These are phyloP conservation scores for Coemansia nantahalensis DNA, from an alignment of 192 early-diverging fungal species.

Conservation along the genomic window DNA sequence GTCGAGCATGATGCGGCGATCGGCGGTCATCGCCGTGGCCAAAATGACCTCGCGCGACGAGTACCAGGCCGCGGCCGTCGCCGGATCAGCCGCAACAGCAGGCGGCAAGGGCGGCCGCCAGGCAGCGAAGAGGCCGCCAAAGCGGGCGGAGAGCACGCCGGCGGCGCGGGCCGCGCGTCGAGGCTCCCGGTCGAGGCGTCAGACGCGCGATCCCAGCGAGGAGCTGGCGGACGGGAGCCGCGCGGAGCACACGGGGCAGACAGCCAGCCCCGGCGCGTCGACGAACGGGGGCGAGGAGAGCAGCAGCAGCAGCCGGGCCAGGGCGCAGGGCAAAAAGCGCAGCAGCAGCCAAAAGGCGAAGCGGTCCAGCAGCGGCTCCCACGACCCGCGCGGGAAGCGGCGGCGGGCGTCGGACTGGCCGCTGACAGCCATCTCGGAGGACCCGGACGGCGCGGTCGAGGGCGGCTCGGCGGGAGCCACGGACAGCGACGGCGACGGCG, in stretches of 20 bases:
- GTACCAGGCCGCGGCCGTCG: constrained; percentile 36
- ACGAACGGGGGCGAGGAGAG: too few species aligned
- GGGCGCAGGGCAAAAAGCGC: too few species aligned
- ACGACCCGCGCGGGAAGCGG: constrained; percentile 10
- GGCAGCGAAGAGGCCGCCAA: too few species aligned
- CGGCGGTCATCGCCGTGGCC: constrained; percentile 49
- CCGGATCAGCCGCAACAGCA: constrained; percentile 32
- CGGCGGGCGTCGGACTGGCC: neutral
- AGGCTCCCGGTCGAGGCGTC: neutral
- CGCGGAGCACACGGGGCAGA: too few species aligned
- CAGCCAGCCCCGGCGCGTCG: too few species aligned
- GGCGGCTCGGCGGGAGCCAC: neutral
- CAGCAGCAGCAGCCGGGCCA: too few species aligned
- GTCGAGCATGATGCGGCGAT: constrained; percentile 49
- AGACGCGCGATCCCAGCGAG: too few species aligned
- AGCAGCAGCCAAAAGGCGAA: constrained; percentile 1
- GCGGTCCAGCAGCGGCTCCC: neutral
- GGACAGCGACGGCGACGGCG: constrained; percentile 11
- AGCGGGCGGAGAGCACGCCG: constrained; percentile 2
- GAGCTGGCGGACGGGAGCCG: too few species aligned
- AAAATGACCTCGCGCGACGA: constrained; percentile 50
- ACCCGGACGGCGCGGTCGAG: constrained; percentile 6
- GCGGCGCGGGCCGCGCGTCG: constrained; percentile 1
- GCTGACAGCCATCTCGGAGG: neutral
- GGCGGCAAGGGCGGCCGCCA: neutral